Evolutionary conservation across 2,329 filamentous ascomycete species (phyloP).

Genomic region (Thielaviopsis punctulata): DNA sequence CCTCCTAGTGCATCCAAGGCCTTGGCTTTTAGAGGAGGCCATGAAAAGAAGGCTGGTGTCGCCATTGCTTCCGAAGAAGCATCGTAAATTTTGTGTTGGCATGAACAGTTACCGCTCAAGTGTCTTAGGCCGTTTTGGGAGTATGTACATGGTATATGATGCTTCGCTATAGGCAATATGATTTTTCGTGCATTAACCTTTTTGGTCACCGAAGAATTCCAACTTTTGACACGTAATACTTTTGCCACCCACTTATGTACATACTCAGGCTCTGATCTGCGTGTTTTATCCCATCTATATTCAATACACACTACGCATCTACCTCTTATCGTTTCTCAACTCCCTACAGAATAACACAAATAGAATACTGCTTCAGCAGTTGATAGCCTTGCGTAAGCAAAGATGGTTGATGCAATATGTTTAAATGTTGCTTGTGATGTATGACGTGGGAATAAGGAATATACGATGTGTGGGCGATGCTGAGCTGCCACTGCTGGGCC

Average conservation of each 20-base stretch:
- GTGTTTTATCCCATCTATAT: no score
- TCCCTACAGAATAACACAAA: no score
- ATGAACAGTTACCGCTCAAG: background rate
- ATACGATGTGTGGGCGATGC: background rate
- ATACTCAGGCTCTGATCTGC: background rate
- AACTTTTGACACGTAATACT: background rate
- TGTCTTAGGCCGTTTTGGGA: background rate
- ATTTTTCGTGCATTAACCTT: background rate
- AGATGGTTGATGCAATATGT: no score
- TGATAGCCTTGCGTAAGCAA: no score
- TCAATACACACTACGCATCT: no score
- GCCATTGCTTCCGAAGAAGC: conserved; percentile 18
- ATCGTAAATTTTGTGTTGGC: background rate
- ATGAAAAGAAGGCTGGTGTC: conserved; percentile 33
- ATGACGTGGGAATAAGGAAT: no score
- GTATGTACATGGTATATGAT: background rate
- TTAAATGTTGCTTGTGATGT: no score
- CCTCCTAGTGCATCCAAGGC: conserved; percentile 24
- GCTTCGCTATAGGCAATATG: background rate
- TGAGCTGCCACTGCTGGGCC: background rate
- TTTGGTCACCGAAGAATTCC: background rate
- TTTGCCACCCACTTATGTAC: background rate
- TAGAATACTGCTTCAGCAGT: background rate
- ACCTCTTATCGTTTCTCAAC: background rate
- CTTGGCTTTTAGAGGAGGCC: conserved; percentile 43